phyloP scores from a whole-genome alignment of 106 monocot genomes.

The Platanthera zijinensis region DNA sequence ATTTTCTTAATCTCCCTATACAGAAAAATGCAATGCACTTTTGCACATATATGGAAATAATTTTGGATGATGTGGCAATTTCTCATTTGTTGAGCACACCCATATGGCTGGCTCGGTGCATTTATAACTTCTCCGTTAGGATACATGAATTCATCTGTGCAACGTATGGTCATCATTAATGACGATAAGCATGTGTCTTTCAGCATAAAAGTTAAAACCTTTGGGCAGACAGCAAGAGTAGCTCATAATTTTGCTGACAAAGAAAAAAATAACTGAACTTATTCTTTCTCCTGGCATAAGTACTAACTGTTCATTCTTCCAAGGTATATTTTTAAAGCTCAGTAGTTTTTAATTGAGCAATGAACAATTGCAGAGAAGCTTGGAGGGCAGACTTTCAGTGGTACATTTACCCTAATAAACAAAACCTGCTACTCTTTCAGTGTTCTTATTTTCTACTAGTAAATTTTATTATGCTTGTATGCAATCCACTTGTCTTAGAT shows the following conservation, averaged over 20 bases:
- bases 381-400: not conserved
- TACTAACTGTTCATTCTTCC: not conserved
- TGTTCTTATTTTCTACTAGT: no score
- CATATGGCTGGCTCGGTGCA: no score
- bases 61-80: no score
- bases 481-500: no score
- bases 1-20: no score
- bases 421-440: not conserved
- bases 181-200: not conserved
- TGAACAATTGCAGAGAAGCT: not conserved
- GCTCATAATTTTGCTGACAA: not conserved
- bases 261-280: not conserved
- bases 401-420: not conserved
- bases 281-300: not conserved
- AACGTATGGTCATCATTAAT: not conserved
- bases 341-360: not conserved
- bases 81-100: no score
- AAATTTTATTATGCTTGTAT: no score
- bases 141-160: not conserved
- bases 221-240: not conserved
- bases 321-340: not conserved
- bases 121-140: not conserved
- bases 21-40: no score
- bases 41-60: no score
- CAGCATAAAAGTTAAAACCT: not conserved